Evolutionary conservation across 2,329 filamentous ascomycete species (phyloP).

Genomic region (Coleophoma eucalyptorum): DNA sequence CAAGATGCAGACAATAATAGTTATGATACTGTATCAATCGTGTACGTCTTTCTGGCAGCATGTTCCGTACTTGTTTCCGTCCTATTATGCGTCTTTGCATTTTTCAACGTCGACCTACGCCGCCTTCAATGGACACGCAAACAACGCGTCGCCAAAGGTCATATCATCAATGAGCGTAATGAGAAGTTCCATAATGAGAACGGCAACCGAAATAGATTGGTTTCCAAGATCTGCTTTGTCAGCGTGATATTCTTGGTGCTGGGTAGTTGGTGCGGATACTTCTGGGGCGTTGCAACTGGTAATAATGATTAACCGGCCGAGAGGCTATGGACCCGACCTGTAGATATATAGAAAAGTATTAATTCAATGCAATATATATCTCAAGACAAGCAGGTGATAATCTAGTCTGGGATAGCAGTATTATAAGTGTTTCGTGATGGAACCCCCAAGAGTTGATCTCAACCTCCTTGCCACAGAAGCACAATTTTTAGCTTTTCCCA

Average conservation of each 20-base stretch:
- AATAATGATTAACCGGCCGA: slow-evolving; percentile 34
- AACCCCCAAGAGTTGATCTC: too few relatives aligned
- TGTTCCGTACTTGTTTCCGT: slow-evolving; percentile 42
- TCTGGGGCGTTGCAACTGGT: slow-evolving; percentile 55
- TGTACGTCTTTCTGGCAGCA: slow-evolving; percentile 51
- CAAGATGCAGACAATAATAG: slow-evolving; percentile 54
- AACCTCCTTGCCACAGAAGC: too few relatives aligned
- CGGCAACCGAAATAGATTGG: slow-evolving; percentile 32
- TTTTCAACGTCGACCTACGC: slow-evolving; percentile 37
- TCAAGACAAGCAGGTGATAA: too few relatives aligned
- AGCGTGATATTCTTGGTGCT: slow-evolving; percentile 41
- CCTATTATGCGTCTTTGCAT: slow-evolving; percentile 34
- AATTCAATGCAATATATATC: too few relatives aligned
- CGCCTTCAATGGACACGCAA: slow-evolving; percentile 56
- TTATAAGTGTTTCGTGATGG: too few relatives aligned
- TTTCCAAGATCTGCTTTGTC: slow-evolving; percentile 40
- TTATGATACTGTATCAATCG: slow-evolving; percentile 49
- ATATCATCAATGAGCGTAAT: slow-evolving; percentile 38
- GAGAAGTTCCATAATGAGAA: slow-evolving; percentile 34
- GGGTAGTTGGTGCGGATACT: slow-evolving; percentile 52
- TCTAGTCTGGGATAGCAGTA: too few relatives aligned
- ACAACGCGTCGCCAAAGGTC: slow-evolving; percentile 41
- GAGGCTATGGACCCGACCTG: too few relatives aligned
- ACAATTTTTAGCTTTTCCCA: too few relatives aligned
- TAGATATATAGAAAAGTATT: too few relatives aligned